A percentile compares a stretch with the other conserved stretches of the same genome.
Evolutionary conservation across 768 basidiomycete species (phyloP).

Genomic region (Hortiboletus flavorubellus): DNA sequence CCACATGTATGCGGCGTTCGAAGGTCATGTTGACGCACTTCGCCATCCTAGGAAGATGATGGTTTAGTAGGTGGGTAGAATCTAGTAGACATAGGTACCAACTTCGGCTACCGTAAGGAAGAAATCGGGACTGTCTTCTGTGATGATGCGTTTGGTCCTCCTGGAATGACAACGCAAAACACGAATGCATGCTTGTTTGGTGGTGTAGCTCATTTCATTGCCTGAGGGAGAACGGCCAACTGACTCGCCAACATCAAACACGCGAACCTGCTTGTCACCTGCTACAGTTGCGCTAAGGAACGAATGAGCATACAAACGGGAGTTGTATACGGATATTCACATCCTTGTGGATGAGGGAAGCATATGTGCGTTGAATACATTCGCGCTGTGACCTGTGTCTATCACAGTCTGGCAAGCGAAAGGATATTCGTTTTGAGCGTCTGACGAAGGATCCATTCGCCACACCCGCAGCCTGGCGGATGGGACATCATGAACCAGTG

Average conservation of each 20-base stretch:
- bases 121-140: slow-evolving; percentile 72
- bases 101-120: slow-evolving; percentile 84
- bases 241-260: slow-evolving; percentile 64
- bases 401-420: slow-evolving; percentile 68
- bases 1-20: slow-evolving; percentile 65
- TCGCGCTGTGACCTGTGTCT: slow-evolving; percentile 73
- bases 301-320: slow-evolving; percentile 5
- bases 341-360: slow-evolving; percentile 77
- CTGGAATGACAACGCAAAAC: slow-evolving; percentile 66
- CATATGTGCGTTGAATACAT: slow-evolving; percentile 84
- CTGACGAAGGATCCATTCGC: slow-evolving; percentile 50
- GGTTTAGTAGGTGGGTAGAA: slow-evolving; percentile 11
- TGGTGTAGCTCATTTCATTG: slow-evolving; percentile 44
- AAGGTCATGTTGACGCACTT: slow-evolving; percentile 85
- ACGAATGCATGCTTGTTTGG: slow-evolving; percentile 47
- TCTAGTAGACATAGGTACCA: slow-evolving; percentile 15
- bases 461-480: slow-evolving; percentile 67
- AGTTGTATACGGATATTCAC: slow-evolving; percentile 40
- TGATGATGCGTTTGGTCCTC: slow-evolving; percentile 75
- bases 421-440: slow-evolving; percentile 50
- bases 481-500: slow-evolving; percentile 1
- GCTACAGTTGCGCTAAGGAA: slow-evolving; percentile 62
- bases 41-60: slow-evolving; percentile 60
- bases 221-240: slow-evolving; percentile 36
- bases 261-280: slow-evolving; percentile 70